phyloP scores from a whole-genome alignment of 2,329 filamentous ascomycete genomes.

The Colletotrichum melonis region DNA sequence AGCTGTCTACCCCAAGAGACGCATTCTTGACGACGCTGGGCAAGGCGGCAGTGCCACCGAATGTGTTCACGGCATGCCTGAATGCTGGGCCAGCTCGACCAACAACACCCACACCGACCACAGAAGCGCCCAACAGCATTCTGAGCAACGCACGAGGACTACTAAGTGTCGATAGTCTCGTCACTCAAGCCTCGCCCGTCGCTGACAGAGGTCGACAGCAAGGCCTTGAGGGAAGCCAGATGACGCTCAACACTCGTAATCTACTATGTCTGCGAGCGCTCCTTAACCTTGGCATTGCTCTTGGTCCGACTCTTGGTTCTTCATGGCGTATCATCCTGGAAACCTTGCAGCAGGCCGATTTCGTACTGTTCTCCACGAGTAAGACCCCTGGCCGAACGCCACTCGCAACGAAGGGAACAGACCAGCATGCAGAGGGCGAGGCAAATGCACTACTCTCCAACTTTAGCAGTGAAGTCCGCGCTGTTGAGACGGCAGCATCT shows the following conservation, averaged over 20 bases:
- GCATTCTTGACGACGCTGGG: conserved; percentile 94
- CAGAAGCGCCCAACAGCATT: conserved; percentile 57
- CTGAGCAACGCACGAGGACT: conserved; percentile 78
- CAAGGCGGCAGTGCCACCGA: conserved; percentile 91
- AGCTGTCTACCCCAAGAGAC: conserved; percentile 87
- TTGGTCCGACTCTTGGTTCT: conserved; percentile 85
- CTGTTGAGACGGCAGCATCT: conserved; percentile 88
- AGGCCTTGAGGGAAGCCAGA: conserved; percentile 64
- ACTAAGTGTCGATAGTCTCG: conserved; percentile 78
- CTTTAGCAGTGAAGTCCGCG: conserved; percentile 83
- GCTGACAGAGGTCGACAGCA: conserved; percentile 69
- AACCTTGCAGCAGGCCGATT: conserved; percentile 91
- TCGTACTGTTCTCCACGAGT: conserved; percentile 78
- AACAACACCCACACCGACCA: conserved; percentile 52
- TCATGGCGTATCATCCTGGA: conserved; percentile 94
- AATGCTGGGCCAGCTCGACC: conserved; percentile 60
- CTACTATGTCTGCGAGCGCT: conserved; percentile 89
- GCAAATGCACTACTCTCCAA: conserved; percentile 67
- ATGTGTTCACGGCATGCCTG: conserved; percentile 72
- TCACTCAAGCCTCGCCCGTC: conserved; percentile 66
- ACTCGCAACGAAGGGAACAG: conserved; percentile 57
- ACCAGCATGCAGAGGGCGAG: conserved; percentile 63
- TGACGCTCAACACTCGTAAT: conserved; percentile 85
- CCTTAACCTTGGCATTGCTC: conserved; percentile 93
- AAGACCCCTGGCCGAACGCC: conserved; percentile 65